Evolutionary conservation across 495 filamentous ascomycete species (phyloP), one percentile per base, ranked within the genome.

Genomic region (Talaromyces thailandensis): DNA sequence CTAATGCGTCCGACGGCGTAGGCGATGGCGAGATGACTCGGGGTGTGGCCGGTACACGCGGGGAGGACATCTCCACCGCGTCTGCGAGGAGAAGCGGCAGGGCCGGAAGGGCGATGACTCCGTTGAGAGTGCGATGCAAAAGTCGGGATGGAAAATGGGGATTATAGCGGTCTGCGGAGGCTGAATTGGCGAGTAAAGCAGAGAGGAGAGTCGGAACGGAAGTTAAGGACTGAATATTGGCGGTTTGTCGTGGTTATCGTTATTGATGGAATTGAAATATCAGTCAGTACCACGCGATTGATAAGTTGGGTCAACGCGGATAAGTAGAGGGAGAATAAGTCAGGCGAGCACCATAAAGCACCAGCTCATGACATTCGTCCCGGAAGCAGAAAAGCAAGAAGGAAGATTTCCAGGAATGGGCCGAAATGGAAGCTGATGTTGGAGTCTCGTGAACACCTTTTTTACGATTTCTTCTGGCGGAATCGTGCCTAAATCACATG

Each of bases 21-120:
- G 87, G 87, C 23, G 85, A 85, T 18, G 88, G 88, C 25, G 87
- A 88, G 62, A 86, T 89, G 66, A 90, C 83, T 66, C 87, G 83
- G 64, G 88, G 88, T 62, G 83, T 87, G 57, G 82, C 79, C 58
- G 88, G 88, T 31, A 87, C 75, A 52, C 69, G 70, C 62, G 73
- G 69, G 37, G 74, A 76, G 50, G 83, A 68, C 81, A 84, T 86
- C 26, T 66, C 65, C 70, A 68, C 56, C 66, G 69, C 55, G 71
- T 62, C 68, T 28, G 69, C 68, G 58, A 71, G 25, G 71, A 84
- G 70, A 78, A 77, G 80, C 67, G 78, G 79, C 53, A 84, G 72
- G 58, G 67, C 65, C 50, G 69, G 77, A 70, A 65, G 67, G 62
- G 66, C 61, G 66, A 86, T 74, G 57, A 76, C 69, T 64, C 86